phyloP scores from a whole-genome alignment of 2,329 filamentous ascomycete species.

The Sporothrix brasiliensis region DNA sequence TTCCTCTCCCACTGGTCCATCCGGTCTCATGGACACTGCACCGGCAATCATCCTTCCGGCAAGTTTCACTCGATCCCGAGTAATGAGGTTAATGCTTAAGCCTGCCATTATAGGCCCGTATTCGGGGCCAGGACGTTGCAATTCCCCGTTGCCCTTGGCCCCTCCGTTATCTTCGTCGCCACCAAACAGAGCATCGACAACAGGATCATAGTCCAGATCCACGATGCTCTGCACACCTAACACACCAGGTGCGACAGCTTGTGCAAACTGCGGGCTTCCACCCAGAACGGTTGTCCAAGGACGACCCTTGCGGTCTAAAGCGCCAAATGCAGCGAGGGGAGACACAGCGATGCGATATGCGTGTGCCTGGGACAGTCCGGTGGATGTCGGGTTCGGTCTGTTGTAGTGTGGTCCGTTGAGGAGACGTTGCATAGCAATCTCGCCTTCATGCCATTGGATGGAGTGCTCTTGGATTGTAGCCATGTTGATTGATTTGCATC shows the following conservation, averaged over 20 bases:
- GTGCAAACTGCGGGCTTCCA: constrained; percentile 69
- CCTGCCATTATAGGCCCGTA: constrained; percentile 48
- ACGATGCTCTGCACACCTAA: constrained; percentile 66
- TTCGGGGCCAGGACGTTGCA: constrained; percentile 46
- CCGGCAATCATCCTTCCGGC: constrained; percentile 70
- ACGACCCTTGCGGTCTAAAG: constrained; percentile 64
- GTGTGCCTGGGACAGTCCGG: constrained; percentile 64
- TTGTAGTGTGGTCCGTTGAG: constrained; percentile 57
- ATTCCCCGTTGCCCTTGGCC: constrained; percentile 43
- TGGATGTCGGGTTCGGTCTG: constrained; percentile 66
- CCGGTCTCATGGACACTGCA: constrained; percentile 48
- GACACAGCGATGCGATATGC: constrained; percentile 62
- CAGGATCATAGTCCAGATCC: constrained; percentile 67
- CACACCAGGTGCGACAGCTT: constrained; percentile 62
- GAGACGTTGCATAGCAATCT: constrained; percentile 64
- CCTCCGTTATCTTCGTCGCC: constrained; percentile 42
- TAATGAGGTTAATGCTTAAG: constrained; percentile 68
- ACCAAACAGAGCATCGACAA: constrained; percentile 64
- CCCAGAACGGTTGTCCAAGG: constrained; percentile 82
- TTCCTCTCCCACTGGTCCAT: constrained; percentile 39
- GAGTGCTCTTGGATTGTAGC: constrained; percentile 11
- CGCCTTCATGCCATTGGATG: constrained; percentile 64
- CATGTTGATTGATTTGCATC: background rate
- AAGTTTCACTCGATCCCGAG: constrained; percentile 72
- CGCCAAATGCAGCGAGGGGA: constrained; percentile 72